Percentiles rank a stretch among this genome's conserved stretches.
Evolutionary conservation across 768 basidiomycete species (phyloP).

Genomic region (Pleurotus eryngii): DNA sequence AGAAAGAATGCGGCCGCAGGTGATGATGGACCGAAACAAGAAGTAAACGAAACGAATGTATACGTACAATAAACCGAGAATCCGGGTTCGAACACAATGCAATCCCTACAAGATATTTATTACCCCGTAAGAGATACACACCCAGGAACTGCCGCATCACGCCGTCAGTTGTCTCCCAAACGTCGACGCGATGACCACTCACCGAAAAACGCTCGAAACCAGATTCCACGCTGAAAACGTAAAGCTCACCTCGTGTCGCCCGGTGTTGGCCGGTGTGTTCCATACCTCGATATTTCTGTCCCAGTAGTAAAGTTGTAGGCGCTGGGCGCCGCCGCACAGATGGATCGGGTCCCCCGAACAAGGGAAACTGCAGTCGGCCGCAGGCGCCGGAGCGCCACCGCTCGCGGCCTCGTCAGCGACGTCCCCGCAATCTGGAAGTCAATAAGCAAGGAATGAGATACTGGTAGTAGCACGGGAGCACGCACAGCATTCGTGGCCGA

Average conservation of each 20-base stretch:
- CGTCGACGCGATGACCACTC: constrained; percentile 13
- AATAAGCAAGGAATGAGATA: background rate
- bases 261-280: constrained; percentile 63
- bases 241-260: constrained; percentile 61
- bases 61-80: too few species aligned
- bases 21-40: too few species aligned
- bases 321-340: constrained; percentile 58
- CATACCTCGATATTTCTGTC: constrained; percentile 54
- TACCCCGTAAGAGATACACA: constrained; percentile 21
- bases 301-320: constrained; percentile 56
- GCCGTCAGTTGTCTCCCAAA: background rate
- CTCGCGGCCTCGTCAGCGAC: constrained; percentile 44
- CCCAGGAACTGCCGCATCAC: constrained; percentile 39
- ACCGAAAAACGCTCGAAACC: constrained; percentile 38
- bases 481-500: constrained; percentile 72
- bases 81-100: too few species aligned
- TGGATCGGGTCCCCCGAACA: constrained; percentile 73
- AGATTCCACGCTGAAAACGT: background rate
- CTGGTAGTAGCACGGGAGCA: constrained; percentile 8
- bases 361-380: constrained; percentile 43
- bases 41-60: too few species aligned
- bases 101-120: too few species aligned
- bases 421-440: constrained; percentile 65
- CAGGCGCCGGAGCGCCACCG: constrained; percentile 35
- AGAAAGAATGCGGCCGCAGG: too few species aligned